These are phyloP conservation scores for Chrysanthemum makinoi DNA, from an alignment of 129 eudicot genomes.

Conservation along the genomic window DNA sequence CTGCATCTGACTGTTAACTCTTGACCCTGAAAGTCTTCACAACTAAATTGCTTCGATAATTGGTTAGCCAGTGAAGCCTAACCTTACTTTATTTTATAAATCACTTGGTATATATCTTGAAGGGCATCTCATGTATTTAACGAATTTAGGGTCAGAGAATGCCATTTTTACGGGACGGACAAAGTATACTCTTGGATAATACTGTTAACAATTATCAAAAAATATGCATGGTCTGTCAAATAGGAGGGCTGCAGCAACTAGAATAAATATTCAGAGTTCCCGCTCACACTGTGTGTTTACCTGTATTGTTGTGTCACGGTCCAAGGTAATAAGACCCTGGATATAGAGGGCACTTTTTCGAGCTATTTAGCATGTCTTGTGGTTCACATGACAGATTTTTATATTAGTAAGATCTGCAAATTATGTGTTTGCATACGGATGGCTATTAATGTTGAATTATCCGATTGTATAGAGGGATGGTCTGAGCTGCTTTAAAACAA, in stretches of 20 bases:
- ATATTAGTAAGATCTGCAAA: not conserved
- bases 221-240: slow-evolving; percentile 75
- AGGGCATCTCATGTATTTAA: too few relatives aligned
- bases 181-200: slow-evolving; percentile 3
- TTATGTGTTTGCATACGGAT: not conserved
- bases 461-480: slow-evolving; percentile 61
- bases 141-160: not conserved
- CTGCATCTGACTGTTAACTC: not conserved
- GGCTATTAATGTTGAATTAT: not conserved
- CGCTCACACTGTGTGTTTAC: slow-evolving; percentile 97
- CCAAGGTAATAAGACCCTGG: slow-evolving; percentile 57
- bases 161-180: not conserved
- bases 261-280: slow-evolving; percentile 86
- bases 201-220: not conserved
- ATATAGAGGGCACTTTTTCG: too few relatives aligned
- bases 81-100: not conserved
- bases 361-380: too few relatives aligned
- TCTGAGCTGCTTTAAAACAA: slow-evolving; percentile 76
- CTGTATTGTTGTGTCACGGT: slow-evolving; percentile 90
- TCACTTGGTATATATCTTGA: slow-evolving; percentile 3
- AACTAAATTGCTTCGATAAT: not conserved
- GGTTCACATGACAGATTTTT: not conserved
- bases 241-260: slow-evolving; percentile 79
- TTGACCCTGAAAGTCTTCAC: too few relatives aligned
- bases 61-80: not conserved